Evolutionary conservation across 1,284 basidiomycete species (phyloP).

Genomic region (Papiliotrema terrestris): DNA sequence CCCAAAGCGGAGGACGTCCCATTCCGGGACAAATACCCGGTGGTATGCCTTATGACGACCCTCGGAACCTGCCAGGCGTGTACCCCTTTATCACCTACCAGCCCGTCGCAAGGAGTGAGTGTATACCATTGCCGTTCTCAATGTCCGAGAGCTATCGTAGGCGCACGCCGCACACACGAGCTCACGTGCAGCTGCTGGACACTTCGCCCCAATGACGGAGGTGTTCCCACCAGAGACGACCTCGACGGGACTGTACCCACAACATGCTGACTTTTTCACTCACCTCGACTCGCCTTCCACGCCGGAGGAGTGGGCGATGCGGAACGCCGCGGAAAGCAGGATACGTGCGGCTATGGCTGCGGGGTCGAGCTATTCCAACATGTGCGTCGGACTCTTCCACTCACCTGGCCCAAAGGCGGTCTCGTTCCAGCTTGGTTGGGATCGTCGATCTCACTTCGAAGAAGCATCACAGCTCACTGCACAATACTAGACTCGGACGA

Average conservation of each 20-base stretch:
- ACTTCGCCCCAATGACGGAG: conserved; percentile 43
- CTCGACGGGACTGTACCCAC: conserved; percentile 30
- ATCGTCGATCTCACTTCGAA: not conserved
- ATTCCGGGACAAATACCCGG: not conserved
- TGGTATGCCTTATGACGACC: conserved; percentile 23
- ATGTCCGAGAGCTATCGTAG: not conserved
- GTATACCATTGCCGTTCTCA: not conserved
- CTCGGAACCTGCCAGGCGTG: conserved; percentile 35
- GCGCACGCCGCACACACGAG: not conserved
- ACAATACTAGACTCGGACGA: too few species aligned
- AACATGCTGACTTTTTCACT: conserved; percentile 27
- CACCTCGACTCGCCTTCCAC: conserved; percentile 28
- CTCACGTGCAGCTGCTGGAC: conserved; percentile 38
- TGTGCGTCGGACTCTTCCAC: too few species aligned
- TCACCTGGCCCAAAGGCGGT: not conserved
- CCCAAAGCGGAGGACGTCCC: too few species aligned
- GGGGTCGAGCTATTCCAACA: conserved; percentile 5
- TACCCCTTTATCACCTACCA: conserved; percentile 47
- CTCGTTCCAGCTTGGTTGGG: not conserved
- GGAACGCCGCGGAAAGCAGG: conserved; percentile 18
- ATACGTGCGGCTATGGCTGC: conserved; percentile 13
- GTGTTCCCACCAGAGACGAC: conserved; percentile 28
- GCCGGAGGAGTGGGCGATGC: conserved; percentile 28
- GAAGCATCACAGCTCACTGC: too few species aligned
- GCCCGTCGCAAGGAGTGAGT: conserved; percentile 45